These are phyloP conservation scores for Nissolia schottii DNA, from an alignment of 306 rosid species.

Conservation along the genomic window DNA sequence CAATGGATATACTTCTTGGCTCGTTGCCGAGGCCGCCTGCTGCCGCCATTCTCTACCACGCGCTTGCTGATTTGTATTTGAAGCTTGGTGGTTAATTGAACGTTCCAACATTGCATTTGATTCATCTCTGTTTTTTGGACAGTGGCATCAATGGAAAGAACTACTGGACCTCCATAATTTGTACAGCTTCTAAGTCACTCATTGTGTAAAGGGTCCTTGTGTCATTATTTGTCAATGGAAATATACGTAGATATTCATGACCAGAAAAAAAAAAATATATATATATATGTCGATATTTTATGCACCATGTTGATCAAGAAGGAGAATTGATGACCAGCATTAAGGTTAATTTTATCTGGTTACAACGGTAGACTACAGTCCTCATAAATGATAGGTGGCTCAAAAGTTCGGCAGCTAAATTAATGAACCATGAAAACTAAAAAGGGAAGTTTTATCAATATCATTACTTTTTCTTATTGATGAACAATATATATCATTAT, in stretches of 20 bases:
- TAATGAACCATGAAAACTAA: background rate
- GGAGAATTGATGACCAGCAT: background rate
- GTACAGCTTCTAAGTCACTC: constrained; percentile 38
- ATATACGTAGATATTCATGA: constrained; percentile 12
- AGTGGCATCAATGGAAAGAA: background rate
- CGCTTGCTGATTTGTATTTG: constrained; percentile 67
- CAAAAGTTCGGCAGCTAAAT: background rate
- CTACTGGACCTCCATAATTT: background rate
- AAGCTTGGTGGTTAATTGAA: constrained; percentile 44
- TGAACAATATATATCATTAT: no score
- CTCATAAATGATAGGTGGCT: no score
- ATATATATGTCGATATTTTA: background rate
- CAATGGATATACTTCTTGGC: constrained; percentile 78
- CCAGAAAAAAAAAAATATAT: no score
- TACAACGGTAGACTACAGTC: background rate
- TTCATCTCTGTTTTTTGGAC: background rate
- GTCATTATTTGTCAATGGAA: constrained; percentile 46
- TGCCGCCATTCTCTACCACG: constrained; percentile 69
- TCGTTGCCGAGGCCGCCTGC: constrained; percentile 92
- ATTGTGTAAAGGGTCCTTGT: constrained; percentile 26
- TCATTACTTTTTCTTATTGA: no score
- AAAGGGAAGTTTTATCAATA: background rate
- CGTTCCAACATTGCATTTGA: constrained; percentile 3
- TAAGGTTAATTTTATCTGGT: background rate
- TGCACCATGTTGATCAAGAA: background rate